Evolutionary conservation across 83 land plant genomes (phyloP).

Genomic region (Thuja plicata): DNA sequence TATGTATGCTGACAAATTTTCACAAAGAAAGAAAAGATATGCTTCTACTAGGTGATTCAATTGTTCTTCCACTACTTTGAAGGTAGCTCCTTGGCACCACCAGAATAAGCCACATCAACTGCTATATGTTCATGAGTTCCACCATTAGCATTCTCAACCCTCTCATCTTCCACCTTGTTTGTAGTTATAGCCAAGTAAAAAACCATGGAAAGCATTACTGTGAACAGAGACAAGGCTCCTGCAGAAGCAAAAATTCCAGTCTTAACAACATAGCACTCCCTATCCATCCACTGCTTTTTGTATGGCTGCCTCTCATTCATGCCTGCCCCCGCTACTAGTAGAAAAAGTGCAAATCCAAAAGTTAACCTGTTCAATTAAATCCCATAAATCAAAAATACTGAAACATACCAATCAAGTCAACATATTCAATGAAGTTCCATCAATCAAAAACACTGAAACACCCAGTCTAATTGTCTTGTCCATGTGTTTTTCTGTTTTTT

Average conservation of each 20-base stretch:
- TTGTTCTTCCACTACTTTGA: not conserved
- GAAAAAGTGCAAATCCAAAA: slow-evolving; percentile 34
- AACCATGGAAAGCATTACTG: not conserved
- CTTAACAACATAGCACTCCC: slow-evolving; percentile 53
- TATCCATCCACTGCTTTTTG: slow-evolving; percentile 55
- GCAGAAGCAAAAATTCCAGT: slow-evolving; percentile 40
- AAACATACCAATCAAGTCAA: slow-evolving; percentile 12
- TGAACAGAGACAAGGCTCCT: slow-evolving; percentile 15
- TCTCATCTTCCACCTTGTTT: not conserved
- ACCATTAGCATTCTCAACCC: not conserved
- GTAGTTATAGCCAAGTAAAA: slow-evolving; percentile 3
- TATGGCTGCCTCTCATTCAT: slow-evolving; percentile 53
- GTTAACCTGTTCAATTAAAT: slow-evolving; percentile 35
- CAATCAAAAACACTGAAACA: not conserved
- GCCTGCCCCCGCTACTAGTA: slow-evolving; percentile 42
- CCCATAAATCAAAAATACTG: not conserved
- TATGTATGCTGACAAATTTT: no score
- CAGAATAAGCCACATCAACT: not conserved
- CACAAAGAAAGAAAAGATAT: no score
- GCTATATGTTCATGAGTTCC: not conserved
- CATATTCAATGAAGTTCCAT: slow-evolving; percentile 19
- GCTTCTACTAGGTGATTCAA: no score
- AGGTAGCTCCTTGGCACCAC: not conserved
- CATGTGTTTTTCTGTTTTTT: no score
- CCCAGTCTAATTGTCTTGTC: no score